These are phyloP conservation scores for Coniferiporia weirii DNA, from an alignment of 1,284 basidiomycete genomes.

Conservation along the genomic window DNA sequence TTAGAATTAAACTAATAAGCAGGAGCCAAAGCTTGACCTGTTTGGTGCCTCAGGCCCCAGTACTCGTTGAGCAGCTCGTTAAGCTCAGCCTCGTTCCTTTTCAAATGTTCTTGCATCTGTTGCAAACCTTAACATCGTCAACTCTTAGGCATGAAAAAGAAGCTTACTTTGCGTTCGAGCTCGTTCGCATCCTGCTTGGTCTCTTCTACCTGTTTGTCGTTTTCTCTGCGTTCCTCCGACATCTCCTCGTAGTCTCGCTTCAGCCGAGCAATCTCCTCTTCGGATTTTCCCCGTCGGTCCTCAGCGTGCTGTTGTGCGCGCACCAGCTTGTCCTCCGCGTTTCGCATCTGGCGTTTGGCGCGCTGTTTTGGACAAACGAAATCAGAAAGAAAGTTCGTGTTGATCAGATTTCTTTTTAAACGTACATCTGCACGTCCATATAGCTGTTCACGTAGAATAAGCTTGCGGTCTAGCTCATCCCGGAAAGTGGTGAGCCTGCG, in stretches of 20 bases:
- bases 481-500: constrained; percentile 60
- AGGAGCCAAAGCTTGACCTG: constrained; percentile 44
- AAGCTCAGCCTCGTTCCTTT: constrained; percentile 66
- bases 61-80: constrained; percentile 76
- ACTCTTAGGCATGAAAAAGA: background rate
- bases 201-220: constrained; percentile 71
- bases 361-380: constrained; percentile 45
- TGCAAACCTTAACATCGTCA: background rate
- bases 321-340: constrained; percentile 29
- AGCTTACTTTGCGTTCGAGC: constrained; percentile 54
- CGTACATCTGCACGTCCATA: constrained; percentile 60
- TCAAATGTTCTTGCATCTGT: constrained; percentile 71
- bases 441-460: constrained; percentile 66
- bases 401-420: background rate
- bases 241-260: constrained; percentile 74
- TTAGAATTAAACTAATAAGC: constrained; percentile 7
- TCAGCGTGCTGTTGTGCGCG: constrained; percentile 69
- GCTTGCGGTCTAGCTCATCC: constrained; percentile 63
- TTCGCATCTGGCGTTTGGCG: constrained; percentile 20
- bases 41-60: constrained; percentile 72
- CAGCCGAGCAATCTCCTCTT: constrained; percentile 64
- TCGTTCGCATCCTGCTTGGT: constrained; percentile 61
- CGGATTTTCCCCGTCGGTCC: constrained; percentile 64
- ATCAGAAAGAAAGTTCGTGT: background rate
- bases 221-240: constrained; percentile 65